These are phyloP conservation scores for Marchantia paleacea DNA, from an alignment of 225 moss, liverwort and hornwort species.

Conservation along the genomic window DNA sequence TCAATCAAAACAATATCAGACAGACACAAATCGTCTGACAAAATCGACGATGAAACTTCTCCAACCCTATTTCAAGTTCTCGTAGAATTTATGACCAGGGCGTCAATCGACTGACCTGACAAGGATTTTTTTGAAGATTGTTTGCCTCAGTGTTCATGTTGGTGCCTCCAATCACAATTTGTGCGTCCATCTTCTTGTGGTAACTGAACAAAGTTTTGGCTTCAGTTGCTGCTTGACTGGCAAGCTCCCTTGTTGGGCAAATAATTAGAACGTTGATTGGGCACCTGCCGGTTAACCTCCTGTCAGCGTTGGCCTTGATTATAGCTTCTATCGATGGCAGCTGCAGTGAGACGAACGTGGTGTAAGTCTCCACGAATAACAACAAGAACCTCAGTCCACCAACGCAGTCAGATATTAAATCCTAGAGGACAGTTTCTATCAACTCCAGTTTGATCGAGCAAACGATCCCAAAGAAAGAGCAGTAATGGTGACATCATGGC, in stretches of 20 bases:
- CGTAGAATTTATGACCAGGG: no score
- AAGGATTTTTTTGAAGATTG: conserved; percentile 66
- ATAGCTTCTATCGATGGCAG: conserved; percentile 88
- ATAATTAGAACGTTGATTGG: conserved; percentile 74
- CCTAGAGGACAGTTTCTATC: no score
- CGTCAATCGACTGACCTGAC: conserved; percentile 53
- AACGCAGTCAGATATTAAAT: no score
- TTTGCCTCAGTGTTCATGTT: conserved; percentile 68
- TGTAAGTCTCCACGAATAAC: not conserved
- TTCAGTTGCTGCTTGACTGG: conserved; percentile 85
- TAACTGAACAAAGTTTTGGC: conserved; percentile 82
- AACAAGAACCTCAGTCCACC: no score
- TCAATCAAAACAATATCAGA: no score
- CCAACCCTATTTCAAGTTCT: not conserved
- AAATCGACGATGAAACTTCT: no score
- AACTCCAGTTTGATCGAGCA: no score
- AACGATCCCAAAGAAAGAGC: no score
- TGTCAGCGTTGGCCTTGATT: conserved; percentile 39
- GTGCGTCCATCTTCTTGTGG: conserved; percentile 73
- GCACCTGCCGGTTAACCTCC: conserved; percentile 27
- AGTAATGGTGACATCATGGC: no score
- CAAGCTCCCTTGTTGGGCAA: conserved; percentile 93
- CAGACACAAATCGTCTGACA: no score
- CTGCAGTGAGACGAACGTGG: conserved; percentile 39
- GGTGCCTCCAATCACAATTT: conserved; percentile 94